Evolutionary conservation across 2,329 filamentous ascomycete species (phyloP).

Genomic region (Botrytis galanthina): DNA sequence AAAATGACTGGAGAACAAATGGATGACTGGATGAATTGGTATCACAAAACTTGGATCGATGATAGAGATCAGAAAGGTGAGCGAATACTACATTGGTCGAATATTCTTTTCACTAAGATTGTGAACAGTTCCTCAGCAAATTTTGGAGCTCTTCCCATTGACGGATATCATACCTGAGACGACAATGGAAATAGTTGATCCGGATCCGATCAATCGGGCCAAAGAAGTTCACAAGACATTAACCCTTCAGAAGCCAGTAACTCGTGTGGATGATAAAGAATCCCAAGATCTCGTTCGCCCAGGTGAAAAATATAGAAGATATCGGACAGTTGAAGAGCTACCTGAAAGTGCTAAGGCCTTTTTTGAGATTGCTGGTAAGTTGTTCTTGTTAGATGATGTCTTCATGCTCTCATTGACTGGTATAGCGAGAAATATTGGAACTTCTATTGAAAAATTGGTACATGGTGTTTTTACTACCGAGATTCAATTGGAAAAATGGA

Average conservation of each 20-base stretch:
- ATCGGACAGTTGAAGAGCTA: slow-evolving; percentile 44
- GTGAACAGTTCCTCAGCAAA: slow-evolving; percentile 36
- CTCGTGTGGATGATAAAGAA: slow-evolving; percentile 25
- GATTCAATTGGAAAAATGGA: slow-evolving; percentile 34
- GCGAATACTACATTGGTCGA: slow-evolving; percentile 11
- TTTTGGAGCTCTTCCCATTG: slow-evolving; percentile 41
- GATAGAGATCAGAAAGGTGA: slow-evolving; percentile 44
- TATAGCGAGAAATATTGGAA: slow-evolving; percentile 33
- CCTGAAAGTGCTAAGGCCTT: slow-evolving; percentile 44
- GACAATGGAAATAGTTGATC: slow-evolving; percentile 32
- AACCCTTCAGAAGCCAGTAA: slow-evolving; percentile 33
- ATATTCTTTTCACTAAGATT: slow-evolving; percentile 7
- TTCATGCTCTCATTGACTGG: slow-evolving; percentile 6
- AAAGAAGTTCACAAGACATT: slow-evolving; percentile 34
- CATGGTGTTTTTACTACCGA: slow-evolving; percentile 35
- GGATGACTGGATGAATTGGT: slow-evolving; percentile 79
- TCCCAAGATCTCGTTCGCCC: slow-evolving; percentile 31
- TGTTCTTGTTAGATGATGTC: neutral
- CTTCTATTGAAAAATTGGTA: slow-evolving; percentile 32
- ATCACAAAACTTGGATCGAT: slow-evolving; percentile 62
- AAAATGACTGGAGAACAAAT: slow-evolving; percentile 60
- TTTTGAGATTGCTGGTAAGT: slow-evolving; percentile 44
- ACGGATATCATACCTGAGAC: slow-evolving; percentile 24
- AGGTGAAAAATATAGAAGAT: slow-evolving; percentile 41
- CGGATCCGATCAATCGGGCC: slow-evolving; percentile 25